Evolutionary conservation across 345 rosid genomes (phyloP).

Genomic region (Citropsis articulata): DNA sequence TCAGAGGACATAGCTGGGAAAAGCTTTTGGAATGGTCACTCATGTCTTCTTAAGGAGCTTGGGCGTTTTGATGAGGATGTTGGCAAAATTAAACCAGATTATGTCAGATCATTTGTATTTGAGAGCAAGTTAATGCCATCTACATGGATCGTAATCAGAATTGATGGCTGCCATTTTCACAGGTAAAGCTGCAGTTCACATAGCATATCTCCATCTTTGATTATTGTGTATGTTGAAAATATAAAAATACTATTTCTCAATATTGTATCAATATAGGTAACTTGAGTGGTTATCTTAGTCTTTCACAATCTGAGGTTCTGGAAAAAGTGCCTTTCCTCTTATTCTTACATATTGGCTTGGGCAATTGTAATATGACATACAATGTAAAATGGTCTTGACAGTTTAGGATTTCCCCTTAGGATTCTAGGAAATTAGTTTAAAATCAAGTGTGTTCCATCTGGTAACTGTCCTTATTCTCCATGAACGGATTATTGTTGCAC

Average conservation of each 20-base stretch:
- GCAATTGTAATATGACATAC: not conserved
- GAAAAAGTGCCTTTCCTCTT: not conserved
- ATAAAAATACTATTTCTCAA: not conserved
- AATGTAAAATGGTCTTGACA: not conserved
- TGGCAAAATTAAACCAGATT: conserved; percentile 59
- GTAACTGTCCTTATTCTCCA: not conserved
- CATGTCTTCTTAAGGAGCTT: conserved; percentile 47
- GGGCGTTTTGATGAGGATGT: conserved; percentile 56
- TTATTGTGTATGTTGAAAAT: not conserved
- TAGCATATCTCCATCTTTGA: not conserved
- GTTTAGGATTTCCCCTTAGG: not conserved
- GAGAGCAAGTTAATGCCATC: conserved; percentile 75
- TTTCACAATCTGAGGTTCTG: not conserved
- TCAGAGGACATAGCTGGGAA: conserved; percentile 57
- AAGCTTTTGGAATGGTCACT: conserved; percentile 73
- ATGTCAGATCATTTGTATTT: conserved; percentile 57
- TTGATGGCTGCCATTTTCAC: conserved; percentile 98
- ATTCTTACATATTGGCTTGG: not conserved
- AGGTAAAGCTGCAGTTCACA: conserved; percentile 39
- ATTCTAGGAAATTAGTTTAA: not conserved
- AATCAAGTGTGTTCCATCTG: not conserved
- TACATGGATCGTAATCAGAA: conserved; percentile 79
- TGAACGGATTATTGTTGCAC: not conserved
- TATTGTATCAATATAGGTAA: not conserved
- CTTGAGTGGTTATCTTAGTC: not conserved